Evolutionary conservation across 768 basidiomycete species (phyloP).

Genomic region (Gloeopeniophorella convolvens): DNA sequence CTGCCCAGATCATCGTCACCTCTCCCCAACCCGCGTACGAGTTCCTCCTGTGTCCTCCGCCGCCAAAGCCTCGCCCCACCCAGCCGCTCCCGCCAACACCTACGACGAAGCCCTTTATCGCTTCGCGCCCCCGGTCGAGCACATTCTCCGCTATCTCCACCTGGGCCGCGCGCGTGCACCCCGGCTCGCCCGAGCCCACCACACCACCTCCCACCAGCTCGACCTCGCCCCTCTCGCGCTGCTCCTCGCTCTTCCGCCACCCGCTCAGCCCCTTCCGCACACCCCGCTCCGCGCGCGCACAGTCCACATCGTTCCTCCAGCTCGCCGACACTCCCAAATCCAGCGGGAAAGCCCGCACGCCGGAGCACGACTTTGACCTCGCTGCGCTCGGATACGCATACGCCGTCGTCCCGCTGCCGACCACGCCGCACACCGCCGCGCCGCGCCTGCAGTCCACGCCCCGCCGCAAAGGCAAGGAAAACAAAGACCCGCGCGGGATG

Average conservation of each 20-base stretch:
- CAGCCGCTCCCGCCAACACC: slow-evolving; percentile 27
- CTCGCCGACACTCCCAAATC: slow-evolving; percentile 41
- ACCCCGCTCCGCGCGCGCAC: slow-evolving; percentile 27
- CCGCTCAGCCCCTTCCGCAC: slow-evolving; percentile 33
- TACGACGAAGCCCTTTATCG: slow-evolving; percentile 7
- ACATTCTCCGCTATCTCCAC: slow-evolving; percentile 45
- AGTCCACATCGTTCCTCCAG: slow-evolving; percentile 45
- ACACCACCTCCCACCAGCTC: slow-evolving; percentile 31
- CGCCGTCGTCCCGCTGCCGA: slow-evolving; percentile 42
- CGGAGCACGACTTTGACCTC: too few relatives aligned
- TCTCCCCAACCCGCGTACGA: slow-evolving; percentile 21
- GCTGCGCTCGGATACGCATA: slow-evolving; percentile 59
- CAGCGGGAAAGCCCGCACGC: slow-evolving; percentile 39
- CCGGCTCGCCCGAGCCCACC: slow-evolving; percentile 53
- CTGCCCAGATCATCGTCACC: background rate
- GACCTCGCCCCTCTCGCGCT: slow-evolving; percentile 27
- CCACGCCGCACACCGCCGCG: slow-evolving; percentile 2
- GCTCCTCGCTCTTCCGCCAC: slow-evolving; percentile 22
- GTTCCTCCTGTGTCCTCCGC: slow-evolving; percentile 28
- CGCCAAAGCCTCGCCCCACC: slow-evolving; percentile 26
- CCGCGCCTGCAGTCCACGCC: background rate
- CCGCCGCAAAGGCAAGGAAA: background rate
- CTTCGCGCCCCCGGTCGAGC: slow-evolving; percentile 31
- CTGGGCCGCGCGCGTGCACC: slow-evolving; percentile 64
- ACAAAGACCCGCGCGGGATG: background rate